Base-by-base conservation (phyloP, 2,329 filamentous ascomycete genomes). In the Aspergillus unguis region DNA sequence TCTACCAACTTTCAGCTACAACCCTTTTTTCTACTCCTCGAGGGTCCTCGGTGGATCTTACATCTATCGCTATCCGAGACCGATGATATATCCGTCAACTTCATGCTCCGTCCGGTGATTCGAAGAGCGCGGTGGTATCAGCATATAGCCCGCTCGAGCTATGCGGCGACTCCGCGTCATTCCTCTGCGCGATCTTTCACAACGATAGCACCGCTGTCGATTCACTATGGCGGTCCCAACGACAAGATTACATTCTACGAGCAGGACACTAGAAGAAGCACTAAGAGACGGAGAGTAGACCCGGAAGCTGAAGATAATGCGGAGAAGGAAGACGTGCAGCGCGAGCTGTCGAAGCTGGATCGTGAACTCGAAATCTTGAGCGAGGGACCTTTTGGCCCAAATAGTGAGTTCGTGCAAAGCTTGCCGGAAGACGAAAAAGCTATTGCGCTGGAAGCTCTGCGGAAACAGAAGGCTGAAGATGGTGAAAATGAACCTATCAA, bases 41-140 rank as follows among this genome's bases (percentile, higher is more conserved):
- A 25, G n/a, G 33, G 32, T 28, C 42, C 36, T 51, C 29, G 29
- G 35, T 48, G 44, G 29, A 40, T 32, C 43, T 31, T 37, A 36
- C 31, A 36, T 35, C 29, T 25, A 31, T 23, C 29, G 35, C 33
- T 33, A 5, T 44, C 25, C 23, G 33, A 44, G 45, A 62, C 60
- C 64, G 53, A 73, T 73, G 71, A 64, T 61, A 59, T 68, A 63
- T 51, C 53, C 53, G 58, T 53, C 63, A 59, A 61, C 65, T 68
- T 66, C 68, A 75, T 75, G 72, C 72, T 74, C 69, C 72, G 72
- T 62, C 70, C 71, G 68, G 66, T 66, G 63, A 60, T 73, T 60
- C 69, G 65, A 65, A 70, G 70, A 65, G 70, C 72, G 71, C 69
- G 70, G 62, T 73, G 70, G 69, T 71, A 71, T 70, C 68, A 71